These are phyloP conservation scores for Plantago lanceolata DNA, from an alignment of 305 asterid genomes.

Conservation along the genomic window DNA sequence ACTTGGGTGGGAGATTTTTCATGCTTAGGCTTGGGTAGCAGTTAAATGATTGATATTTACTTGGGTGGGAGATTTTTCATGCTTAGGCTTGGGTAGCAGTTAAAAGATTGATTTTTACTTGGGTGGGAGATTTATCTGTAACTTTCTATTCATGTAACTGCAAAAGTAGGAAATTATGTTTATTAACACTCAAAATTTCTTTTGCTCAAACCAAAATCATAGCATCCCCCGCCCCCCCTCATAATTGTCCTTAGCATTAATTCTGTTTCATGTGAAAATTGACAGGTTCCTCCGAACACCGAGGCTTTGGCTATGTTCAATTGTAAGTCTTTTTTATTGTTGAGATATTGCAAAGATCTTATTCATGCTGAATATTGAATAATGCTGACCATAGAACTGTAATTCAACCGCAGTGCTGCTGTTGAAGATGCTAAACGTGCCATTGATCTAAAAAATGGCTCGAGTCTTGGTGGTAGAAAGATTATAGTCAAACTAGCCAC, in stretches of 20 bases:
- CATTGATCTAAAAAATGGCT: constrained; percentile 72
- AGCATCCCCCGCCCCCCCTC: background rate
- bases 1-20: too few species aligned
- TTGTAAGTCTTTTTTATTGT: constrained; percentile 48
- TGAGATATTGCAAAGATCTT: constrained; percentile 3
- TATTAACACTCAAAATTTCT: too few species aligned
- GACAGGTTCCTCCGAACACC: constrained; percentile 75
- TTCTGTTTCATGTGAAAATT: constrained; percentile 10
- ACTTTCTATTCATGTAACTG: too few species aligned
- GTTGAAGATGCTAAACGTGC: constrained; percentile 80
- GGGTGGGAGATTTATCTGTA: too few species aligned
- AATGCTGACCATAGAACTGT: constrained; percentile 22
- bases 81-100: too few species aligned
- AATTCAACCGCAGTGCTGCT: constrained; percentile 49
- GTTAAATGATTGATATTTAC: too few species aligned
- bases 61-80: too few species aligned
- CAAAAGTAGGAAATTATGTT: too few species aligned
- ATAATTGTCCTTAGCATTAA: background rate
- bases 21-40: too few species aligned
- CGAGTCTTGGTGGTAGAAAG: constrained; percentile 70
- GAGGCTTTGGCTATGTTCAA: constrained; percentile 93
- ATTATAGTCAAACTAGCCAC: constrained; percentile 73
- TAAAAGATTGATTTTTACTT: too few species aligned
- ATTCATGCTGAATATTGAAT: constrained; percentile 1
- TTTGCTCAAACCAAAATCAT: too few species aligned